Evolutionary conservation across 306 rosid species (phyloP), one percentile per base, ranked within the genome.

Genomic region (Prunus mume): DNA sequence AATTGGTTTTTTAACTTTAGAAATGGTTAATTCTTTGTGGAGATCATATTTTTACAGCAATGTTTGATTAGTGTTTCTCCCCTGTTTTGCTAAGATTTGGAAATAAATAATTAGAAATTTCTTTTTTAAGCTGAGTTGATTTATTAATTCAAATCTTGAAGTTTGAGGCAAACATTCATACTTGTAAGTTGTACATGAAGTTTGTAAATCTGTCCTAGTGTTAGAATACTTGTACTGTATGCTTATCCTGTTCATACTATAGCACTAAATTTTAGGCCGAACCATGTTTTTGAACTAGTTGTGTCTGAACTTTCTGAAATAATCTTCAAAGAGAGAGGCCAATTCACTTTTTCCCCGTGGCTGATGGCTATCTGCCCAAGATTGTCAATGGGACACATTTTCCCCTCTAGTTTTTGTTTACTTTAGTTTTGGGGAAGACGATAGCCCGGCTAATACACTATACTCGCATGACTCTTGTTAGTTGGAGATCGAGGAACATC

Each of bases 401-500:
- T 12, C 19, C 41, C 38, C 66, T 61, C 10, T 61, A 27, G 14
- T 69, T 45, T 46, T 9, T 52, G 45, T 73, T 68, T 67, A 28
- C 17, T 27, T 71, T 71, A 18, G n/a, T n/a, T 3, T 20, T 19
- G 76, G 75, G 58, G 57, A 77, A 62, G 69, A 28, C 6, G 22
- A 19, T 50, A 60, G 80, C 55, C 65, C 52, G 76, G 78, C 76
- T 74, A 75, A 74, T 74, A 20, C 60, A 27, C 56, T 12, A 57
- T 22, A 69, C 47, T 71, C 58, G 17, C 67, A 14, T 75, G 76
- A 19, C 80, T 74, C 63, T 68, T 84, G 74, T 0, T 61, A 93
- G 97, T 85, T 91, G 90, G 98, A 91, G 69, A 82, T 85, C 88
- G 98, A 93, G 81, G 91, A 86, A 67, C 86, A 49, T 58, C 98